phyloP scores from a whole-genome alignment of 2,329 filamentous ascomycete species.

The Exophiala calicioides region DNA sequence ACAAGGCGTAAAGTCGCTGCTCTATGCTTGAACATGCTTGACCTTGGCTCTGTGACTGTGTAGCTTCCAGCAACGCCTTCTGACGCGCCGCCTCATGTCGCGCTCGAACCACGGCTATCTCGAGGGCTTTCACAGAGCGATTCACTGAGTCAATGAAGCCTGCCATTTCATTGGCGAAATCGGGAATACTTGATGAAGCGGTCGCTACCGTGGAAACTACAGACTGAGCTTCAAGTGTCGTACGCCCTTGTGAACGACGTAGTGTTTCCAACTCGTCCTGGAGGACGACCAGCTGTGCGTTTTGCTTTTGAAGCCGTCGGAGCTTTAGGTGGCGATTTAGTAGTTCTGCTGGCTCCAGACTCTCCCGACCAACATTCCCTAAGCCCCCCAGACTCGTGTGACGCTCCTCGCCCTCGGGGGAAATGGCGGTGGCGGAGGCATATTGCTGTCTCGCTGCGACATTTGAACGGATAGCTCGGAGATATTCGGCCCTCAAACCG shows the following conservation, averaged over 20 bases:
- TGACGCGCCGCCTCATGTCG: constrained; percentile 18
- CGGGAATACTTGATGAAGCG: too few species aligned
- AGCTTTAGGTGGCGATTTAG: constrained; percentile 15
- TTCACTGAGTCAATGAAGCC: constrained; percentile 1
- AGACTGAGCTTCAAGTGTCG: neutral
- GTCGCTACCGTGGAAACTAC: neutral
- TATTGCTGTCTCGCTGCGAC: constrained; percentile 10
- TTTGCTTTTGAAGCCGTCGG: constrained; percentile 10
- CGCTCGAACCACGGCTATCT: constrained; percentile 27
- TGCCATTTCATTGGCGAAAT: neutral
- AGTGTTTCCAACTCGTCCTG: constrained; percentile 15
- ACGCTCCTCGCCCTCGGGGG: neutral
- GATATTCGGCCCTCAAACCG: constrained; percentile 22
- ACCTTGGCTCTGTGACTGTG: constrained; percentile 2
- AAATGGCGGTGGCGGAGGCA: neutral
- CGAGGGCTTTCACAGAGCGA: constrained; percentile 18
- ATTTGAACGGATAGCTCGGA: constrained; percentile 18
- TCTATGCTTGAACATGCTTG: neutral
- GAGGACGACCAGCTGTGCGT: constrained; percentile 9
- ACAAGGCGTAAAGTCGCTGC: constrained; percentile 14
- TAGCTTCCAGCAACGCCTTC: constrained; percentile 7
- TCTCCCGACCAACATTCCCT: neutral
- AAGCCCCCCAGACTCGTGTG: neutral
- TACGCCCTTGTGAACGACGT: neutral
- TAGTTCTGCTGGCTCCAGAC: neutral